Conservation (phyloP, 305 asterid genomes). For the Plantago coronopus region DNA sequence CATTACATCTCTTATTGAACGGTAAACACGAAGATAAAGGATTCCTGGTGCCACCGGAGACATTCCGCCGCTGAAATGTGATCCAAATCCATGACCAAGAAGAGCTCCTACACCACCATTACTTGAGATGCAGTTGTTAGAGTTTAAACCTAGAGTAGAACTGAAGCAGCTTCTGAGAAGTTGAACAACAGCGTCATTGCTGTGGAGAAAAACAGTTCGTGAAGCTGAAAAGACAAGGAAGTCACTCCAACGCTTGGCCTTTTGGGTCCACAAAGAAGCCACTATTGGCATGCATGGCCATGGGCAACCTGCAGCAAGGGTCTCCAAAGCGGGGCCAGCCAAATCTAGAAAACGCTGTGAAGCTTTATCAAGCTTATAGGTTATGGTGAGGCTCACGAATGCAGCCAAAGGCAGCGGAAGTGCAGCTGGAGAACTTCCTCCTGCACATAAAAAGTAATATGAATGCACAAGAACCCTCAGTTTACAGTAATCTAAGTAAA, state of each 20-base stretch:
- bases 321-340: constrained; percentile 96
- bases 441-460: constrained; percentile 25
- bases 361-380: constrained; percentile 90
- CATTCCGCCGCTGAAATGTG: constrained; percentile 81
- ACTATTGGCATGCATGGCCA: constrained; percentile 99
- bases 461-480: too few relatives aligned
- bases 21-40: constrained; percentile 71
- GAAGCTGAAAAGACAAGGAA: constrained; percentile 91
- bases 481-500: too few relatives aligned
- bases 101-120: constrained; percentile 86
- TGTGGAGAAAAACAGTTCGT: constrained; percentile 89
- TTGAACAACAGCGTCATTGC: constrained; percentile 84
- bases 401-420: constrained; percentile 98
- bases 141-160: constrained; percentile 61
- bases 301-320: constrained; percentile 98
- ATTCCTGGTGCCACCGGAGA: constrained; percentile 98
- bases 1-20: constrained; percentile 81
- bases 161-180: constrained; percentile 80
- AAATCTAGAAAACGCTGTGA: constrained; percentile 91
- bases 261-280: constrained; percentile 95
- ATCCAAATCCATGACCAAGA: constrained; percentile 92
- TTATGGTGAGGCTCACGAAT: constrained; percentile 96
- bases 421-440: constrained; percentile 77
- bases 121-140: constrained; percentile 53
- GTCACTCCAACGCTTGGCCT: constrained; percentile 95